Conservation (phyloP, 2,329 filamentous ascomycete species). For the Bipolaris oryzae region DNA sequence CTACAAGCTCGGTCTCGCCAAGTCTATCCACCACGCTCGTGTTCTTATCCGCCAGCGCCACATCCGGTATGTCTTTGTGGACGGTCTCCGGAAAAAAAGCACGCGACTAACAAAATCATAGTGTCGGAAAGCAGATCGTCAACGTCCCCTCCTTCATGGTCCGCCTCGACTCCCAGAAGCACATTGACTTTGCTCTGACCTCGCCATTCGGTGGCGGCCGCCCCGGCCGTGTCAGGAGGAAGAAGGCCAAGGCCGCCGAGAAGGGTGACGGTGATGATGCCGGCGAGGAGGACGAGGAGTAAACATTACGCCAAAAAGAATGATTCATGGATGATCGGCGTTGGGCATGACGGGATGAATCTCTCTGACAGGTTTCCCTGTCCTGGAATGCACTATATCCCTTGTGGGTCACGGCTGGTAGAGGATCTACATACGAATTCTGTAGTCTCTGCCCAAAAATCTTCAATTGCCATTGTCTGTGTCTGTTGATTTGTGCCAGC, state of each 20-base stretch:
- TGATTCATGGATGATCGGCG: conserved; percentile 46
- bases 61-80: conserved; percentile 69
- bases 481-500: background rate
- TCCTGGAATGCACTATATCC: conserved; percentile 41
- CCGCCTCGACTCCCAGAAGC: conserved; percentile 99
- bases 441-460: conserved; percentile 45
- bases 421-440: conserved; percentile 33
- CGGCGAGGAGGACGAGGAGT: conserved; percentile 86
- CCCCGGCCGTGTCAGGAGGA: conserved; percentile 96
- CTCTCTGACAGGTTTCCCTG: conserved; percentile 36
- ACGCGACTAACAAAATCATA: conserved; percentile 39
- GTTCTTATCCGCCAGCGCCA: conserved; percentile 99
- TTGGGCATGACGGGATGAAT: conserved; percentile 47
- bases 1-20: conserved; percentile 99
- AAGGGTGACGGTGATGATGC: conserved; percentile 79
- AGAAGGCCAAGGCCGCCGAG: conserved; percentile 98
- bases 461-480: conserved; percentile 41
- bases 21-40: conserved; percentile 99
- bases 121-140: conserved; percentile 99
- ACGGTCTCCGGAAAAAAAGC: background rate
- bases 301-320: conserved; percentile 38
- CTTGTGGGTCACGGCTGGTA: conserved; percentile 36
- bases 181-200: conserved; percentile 98
- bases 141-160: conserved; percentile 99
- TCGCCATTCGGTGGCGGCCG: conserved; percentile 98